Evolutionary conservation across 2,329 filamentous ascomycete species (phyloP).

Genomic region (Verticillium dahliae): DNA sequence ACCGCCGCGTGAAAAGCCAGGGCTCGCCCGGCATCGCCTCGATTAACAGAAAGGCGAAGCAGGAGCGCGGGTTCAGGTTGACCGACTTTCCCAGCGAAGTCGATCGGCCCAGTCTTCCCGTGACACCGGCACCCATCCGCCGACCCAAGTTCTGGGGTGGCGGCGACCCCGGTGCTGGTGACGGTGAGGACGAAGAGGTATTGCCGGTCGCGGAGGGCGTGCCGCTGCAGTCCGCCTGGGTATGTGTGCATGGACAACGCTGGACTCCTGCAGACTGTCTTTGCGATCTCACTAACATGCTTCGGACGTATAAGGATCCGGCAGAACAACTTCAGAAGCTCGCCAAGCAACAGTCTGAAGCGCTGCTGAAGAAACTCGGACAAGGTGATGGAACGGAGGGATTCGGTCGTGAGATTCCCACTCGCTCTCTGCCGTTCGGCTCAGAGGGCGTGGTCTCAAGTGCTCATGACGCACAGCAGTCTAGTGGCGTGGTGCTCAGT

Average conservation of each 20-base stretch:
- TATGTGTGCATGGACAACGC: constrained; percentile 61
- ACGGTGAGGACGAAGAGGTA: constrained; percentile 47
- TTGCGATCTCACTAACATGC: constrained; percentile 49
- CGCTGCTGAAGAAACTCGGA: constrained; percentile 48
- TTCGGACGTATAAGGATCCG: constrained; percentile 56
- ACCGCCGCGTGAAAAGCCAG: constrained; percentile 32
- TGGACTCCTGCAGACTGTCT: constrained; percentile 46
- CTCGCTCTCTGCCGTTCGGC: constrained; percentile 44
- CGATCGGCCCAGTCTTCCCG: constrained; percentile 82
- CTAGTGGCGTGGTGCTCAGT: constrained; percentile 25
- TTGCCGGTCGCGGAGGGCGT: constrained; percentile 77
- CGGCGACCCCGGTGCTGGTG: constrained; percentile 29
- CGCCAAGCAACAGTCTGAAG: constrained; percentile 58
- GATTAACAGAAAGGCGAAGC: constrained; percentile 14
- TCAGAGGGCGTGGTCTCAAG: constrained; percentile 40
- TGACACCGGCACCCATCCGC: constrained; percentile 77
- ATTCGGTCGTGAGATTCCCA: constrained; percentile 36
- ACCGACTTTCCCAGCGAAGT: constrained; percentile 82
- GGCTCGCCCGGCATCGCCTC: constrained; percentile 14
- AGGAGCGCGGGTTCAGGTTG: constrained; percentile 51
- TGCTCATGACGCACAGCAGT: constrained; percentile 34
- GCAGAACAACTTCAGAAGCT: constrained; percentile 63
- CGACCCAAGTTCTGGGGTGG: constrained; percentile 61
- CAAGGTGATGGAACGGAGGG: constrained; percentile 20
- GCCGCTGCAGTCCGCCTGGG: constrained; percentile 85